phyloP scores from a whole-genome alignment of 768 basidiomycete genomes.

The Auriscalpium orientale region DNA sequence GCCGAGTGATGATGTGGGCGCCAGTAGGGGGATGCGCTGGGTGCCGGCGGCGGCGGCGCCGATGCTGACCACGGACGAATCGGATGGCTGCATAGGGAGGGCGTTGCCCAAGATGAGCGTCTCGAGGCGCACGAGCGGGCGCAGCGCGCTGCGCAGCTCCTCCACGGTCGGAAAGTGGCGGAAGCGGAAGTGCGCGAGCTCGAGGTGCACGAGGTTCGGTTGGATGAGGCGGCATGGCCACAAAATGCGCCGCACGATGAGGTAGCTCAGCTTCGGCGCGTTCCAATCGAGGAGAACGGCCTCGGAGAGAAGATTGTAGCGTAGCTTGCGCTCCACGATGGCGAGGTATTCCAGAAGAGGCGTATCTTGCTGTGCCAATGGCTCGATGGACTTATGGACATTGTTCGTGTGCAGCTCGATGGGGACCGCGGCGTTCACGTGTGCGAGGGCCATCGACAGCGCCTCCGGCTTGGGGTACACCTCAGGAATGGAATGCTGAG shows the following conservation, averaged over 20 bases:
- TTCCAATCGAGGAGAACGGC: conserved; percentile 5
- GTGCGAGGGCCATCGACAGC: conserved; percentile 4
- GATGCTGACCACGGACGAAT: not conserved
- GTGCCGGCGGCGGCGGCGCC: not conserved
- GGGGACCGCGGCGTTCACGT: conserved; percentile 7
- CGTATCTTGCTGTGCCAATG: conserved; percentile 1
- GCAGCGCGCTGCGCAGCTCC: conserved; percentile 7
- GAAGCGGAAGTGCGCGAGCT: conserved; percentile 6
- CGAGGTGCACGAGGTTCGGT: conserved; percentile 11
- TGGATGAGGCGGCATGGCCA: conserved; percentile 12
- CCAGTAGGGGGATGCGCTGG: conserved; percentile 3
- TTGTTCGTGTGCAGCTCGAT: conserved; percentile 3
- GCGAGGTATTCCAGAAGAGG: conserved; percentile 8
- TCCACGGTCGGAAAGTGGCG: not conserved
- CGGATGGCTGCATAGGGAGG: conserved; percentile 5
- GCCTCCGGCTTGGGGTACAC: not conserved
- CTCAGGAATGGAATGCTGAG: not conserved
- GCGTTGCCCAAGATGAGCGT: conserved; percentile 10
- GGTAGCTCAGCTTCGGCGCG: conserved; percentile 5
- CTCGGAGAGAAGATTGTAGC: not conserved
- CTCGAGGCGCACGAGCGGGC: conserved; percentile 4
- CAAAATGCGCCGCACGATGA: conserved; percentile 5
- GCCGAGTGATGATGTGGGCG: no score
- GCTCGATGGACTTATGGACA: conserved; percentile 1
- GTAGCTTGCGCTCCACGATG: conserved; percentile 6